Evolutionary conservation across 805 yeast genomes (phyloP).

Genomic region (Ogataea ganodermae): DNA sequence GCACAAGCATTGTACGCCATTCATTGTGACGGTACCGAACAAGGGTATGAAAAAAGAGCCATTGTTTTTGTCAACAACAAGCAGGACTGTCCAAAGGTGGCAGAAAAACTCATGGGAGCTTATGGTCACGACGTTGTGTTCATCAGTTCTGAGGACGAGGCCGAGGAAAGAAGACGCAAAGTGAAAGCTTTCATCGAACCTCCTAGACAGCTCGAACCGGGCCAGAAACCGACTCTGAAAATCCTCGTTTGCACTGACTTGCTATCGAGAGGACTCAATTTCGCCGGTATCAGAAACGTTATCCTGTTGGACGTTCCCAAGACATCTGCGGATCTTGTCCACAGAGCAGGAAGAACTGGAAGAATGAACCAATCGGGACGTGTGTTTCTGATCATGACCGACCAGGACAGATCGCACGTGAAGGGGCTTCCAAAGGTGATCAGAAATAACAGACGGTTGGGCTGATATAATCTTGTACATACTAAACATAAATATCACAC

Average conservation of each 20-base stretch:
- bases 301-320: conserved; percentile 84
- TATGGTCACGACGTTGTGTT: conserved; percentile 63
- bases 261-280: conserved; percentile 87
- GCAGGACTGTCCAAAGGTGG: conserved; percentile 60
- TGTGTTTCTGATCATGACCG: conserved; percentile 76
- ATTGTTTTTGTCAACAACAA: conserved; percentile 83
- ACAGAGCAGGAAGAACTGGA: conserved; percentile 93
- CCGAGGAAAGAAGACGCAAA: conserved; percentile 58
- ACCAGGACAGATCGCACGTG: conserved; percentile 72
- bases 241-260: conserved; percentile 87
- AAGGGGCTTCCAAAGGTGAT: conserved; percentile 75
- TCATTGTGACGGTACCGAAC: conserved; percentile 79
- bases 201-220: conserved; percentile 46
- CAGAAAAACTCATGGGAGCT: conserved; percentile 48
- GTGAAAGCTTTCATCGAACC: conserved; percentile 66
- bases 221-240: conserved; percentile 44
- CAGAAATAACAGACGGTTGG: conserved; percentile 47
- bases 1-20: conserved; percentile 90
- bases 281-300: conserved; percentile 77
- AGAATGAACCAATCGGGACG: conserved; percentile 88
- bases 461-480: conserved; percentile 15
- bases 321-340: conserved; percentile 82
- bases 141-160: conserved; percentile 64
- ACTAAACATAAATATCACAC: neutral
- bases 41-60: conserved; percentile 72